A percentile compares a stretch with the other conserved stretches of the same genome.
Evolutionary conservation across 108 stramenopile genomes (phyloP).

Genomic region (Conticribra weissflogii): DNA sequence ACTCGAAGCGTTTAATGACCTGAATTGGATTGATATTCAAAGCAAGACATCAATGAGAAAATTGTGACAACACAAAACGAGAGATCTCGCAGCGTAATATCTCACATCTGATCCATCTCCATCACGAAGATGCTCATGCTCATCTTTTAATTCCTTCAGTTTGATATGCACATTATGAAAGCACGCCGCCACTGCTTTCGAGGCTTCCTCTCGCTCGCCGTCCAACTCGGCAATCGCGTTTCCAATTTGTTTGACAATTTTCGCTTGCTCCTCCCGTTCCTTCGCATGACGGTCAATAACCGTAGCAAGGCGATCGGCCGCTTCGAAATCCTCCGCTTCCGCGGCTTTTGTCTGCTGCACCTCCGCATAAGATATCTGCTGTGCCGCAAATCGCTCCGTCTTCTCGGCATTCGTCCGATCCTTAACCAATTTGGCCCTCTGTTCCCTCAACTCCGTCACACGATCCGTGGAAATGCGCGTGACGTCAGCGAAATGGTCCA

Average conservation of each 20-base stretch:
- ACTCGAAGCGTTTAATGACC: conserved; percentile 62
- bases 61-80: conserved; percentile 1
- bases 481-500: conserved; percentile 22
- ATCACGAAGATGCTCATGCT: conserved; percentile 47
- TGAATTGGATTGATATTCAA: not conserved
- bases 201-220: conserved; percentile 49
- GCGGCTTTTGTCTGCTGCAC: conserved; percentile 69
- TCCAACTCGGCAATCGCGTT: conserved; percentile 59
- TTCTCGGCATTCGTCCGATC: conserved; percentile 60
- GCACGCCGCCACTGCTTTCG: conserved; percentile 56
- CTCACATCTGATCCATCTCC: conserved; percentile 41
- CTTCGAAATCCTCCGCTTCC: conserved; percentile 87
- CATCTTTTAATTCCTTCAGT: conserved; percentile 56
- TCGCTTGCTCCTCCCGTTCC: conserved; percentile 59
- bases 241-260: conserved; percentile 54
- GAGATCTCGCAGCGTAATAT: not conserved
- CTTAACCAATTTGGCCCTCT: conserved; percentile 52
- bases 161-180: conserved; percentile 56
- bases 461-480: conserved; percentile 27
- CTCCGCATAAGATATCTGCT: conserved; percentile 71
- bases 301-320: conserved; percentile 74
- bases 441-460: conserved; percentile 37
- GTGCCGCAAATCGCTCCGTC: conserved; percentile 57
- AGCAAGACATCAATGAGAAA: not conserved
- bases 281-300: conserved; percentile 62